Evolutionary conservation across 1,284 basidiomycete species (phyloP), one percentile per base, ranked within the genome.

Genomic region (Microbotryum scabiosae): DNA sequence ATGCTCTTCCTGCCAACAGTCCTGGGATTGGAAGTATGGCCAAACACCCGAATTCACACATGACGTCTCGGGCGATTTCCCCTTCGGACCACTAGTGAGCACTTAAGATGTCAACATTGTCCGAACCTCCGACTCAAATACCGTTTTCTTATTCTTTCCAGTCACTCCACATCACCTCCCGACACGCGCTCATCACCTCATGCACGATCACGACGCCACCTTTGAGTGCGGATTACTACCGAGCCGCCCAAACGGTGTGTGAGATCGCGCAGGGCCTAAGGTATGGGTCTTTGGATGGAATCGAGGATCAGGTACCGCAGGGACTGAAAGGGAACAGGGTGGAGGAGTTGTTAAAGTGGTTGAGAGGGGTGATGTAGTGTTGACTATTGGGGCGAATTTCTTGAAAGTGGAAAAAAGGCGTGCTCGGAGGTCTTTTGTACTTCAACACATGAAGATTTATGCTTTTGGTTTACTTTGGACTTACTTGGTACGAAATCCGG

Each of bases 1-100:
- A 32, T 32, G 30, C 5, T 56, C 53, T 44, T 4, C 44, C 55
- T 23, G 32, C 59, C 28, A 55, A 30, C 52, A 93, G 87, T 85
- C 81, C 46, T 97, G 94, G 96, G 82, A 88, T 26, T 98, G 93
- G 92, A 80, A 83, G 32, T 97, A 84, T 71, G 94, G 93, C 0
- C 89, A 96, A 73, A 96, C 93, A 0, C 94, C 94, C 56, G 88
- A 94, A 73, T 97, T 98, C 73, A 86, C 74, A 0, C 77, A 79
- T 63, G 53, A 58, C 10, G 54, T 79, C 5, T 54, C 73, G 69
- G 54, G 63, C 53, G 21, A 53, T 10, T 65, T 69, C 51, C 25
- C 56, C 36, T 61, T 56, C 20, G 61, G 62, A 25, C 41, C 41
- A 12, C 43, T 67, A 21, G 63, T 71, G 44, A 59, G 53, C 9